Evolutionary conservation across 306 rosid species (phyloP), one percentile per base, ranked within the genome.

Genomic region (Luffa aegyptiaca): DNA sequence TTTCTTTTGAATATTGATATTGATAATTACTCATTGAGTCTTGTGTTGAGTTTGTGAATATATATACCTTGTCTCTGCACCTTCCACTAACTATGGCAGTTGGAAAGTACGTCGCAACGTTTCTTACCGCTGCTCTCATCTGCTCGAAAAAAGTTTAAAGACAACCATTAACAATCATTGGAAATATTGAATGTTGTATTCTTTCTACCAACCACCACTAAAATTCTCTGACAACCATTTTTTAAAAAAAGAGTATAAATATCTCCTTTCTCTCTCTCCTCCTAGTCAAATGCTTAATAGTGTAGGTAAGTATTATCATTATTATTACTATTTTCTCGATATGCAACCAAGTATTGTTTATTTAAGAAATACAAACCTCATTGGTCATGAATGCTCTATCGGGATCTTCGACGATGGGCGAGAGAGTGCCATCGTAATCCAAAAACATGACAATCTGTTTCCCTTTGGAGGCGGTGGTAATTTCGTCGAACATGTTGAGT

Each of bases 41-140:
- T 16, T 36, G 17, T 0, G 12, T 45, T 35, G 33, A 3, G 13
- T 59, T 26, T 59, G 11, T 26, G 33, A 55, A 5, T 31, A 86
- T 84, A 86, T 84, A 87, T 81, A 95, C 98, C 97, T 92, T 95
- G 79, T 89, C 96, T 68, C 88, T 87, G 78, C 97, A 79, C 52
- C 98, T 89, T 84, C 98, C 98, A 0, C 89, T 95, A 1, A 95
- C 97, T 31, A 95, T 95, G 48, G 98, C 98, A 5, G 98, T 95
- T 18, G 98, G 97, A 49, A 92, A 91, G 80, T 87, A 85, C 73
- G 86, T 87, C 18, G 98, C 97, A 52, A 88, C 89, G 12, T 82
- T 86, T 74, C 80, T 92, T 6, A 95, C 92, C 1, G 97, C 90
- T 4, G 80, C 85, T 85, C 97, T 91, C 97, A 92, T 95, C 98